Evolutionary conservation across 192 early-diverging fungal genomes (phyloP).

Genomic region (Coemansia umbellata): DNA sequence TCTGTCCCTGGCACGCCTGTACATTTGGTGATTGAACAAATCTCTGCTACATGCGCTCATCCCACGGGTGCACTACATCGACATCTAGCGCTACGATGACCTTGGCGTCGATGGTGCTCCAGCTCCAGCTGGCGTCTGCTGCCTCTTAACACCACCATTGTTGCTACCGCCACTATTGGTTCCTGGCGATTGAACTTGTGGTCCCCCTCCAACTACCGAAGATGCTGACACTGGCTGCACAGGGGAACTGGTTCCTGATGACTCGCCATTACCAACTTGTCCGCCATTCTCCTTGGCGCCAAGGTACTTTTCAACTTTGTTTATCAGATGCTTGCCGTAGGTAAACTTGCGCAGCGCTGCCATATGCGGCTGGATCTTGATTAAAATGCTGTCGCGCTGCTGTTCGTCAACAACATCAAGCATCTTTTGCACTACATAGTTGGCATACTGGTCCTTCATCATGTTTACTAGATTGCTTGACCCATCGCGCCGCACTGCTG

Average conservation of each 20-base stretch:
- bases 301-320: conserved; percentile 54
- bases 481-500: conserved; percentile 73
- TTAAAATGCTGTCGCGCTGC: conserved; percentile 83
- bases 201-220: no score
- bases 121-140: not conserved
- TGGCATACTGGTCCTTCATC: conserved; percentile 99
- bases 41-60: no score
- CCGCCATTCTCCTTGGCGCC: conserved; percentile 11
- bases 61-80: no score
- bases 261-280: not conserved
- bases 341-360: conserved; percentile 93
- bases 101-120: not conserved
- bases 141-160: not conserved
- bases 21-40: no score
- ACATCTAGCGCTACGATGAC: not conserved
- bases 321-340: conserved; percentile 96
- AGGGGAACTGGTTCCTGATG: not conserved
- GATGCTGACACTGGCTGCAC: not conserved
- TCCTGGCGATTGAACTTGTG: conserved; percentile 5
- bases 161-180: not conserved
- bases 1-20: no score
- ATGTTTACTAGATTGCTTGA: conserved; percentile 81
- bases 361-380: conserved; percentile 91
- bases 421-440: conserved; percentile 99
- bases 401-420: conserved; percentile 92